phyloP scores from a whole-genome alignment of 139 green algal genomes.

The Closterium sp. region DNA sequence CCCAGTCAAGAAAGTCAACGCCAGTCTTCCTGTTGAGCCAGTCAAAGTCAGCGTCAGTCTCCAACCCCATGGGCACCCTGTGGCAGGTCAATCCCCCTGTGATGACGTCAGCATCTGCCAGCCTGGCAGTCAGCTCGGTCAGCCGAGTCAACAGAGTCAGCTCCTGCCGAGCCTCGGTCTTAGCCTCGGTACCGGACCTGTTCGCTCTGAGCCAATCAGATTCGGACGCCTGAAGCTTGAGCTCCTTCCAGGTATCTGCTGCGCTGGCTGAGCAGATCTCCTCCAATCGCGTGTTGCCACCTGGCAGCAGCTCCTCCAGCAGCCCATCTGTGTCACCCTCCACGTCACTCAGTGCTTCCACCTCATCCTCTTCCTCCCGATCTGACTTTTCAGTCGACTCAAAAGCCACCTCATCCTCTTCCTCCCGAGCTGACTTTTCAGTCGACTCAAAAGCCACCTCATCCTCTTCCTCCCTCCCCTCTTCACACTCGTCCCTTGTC shows the following conservation, averaged over 20 bases:
- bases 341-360: neutral
- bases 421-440: neutral
- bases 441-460: neutral
- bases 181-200: neutral
- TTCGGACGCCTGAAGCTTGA: neutral
- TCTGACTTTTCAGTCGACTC: neutral
- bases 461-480: neutral
- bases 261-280: neutral
- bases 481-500: neutral
- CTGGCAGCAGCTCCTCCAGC: neutral
- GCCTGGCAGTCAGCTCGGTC: neutral
- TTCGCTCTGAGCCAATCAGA: neutral
- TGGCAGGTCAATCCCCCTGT: neutral
- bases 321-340: neutral
- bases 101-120: neutral
- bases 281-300: neutral
- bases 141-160: neutral
- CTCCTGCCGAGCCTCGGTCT: neutral
- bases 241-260: neutral
- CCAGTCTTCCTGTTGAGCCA: neutral
- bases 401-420: neutral
- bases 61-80: neutral
- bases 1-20: neutral
- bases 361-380: neutral
- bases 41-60: neutral